A percentile compares a stretch with the other conserved stretches of the same genome.
Conservation (phyloP, 2,329 filamentous ascomycete genomes). For the Phyllachora maydis region DNA sequence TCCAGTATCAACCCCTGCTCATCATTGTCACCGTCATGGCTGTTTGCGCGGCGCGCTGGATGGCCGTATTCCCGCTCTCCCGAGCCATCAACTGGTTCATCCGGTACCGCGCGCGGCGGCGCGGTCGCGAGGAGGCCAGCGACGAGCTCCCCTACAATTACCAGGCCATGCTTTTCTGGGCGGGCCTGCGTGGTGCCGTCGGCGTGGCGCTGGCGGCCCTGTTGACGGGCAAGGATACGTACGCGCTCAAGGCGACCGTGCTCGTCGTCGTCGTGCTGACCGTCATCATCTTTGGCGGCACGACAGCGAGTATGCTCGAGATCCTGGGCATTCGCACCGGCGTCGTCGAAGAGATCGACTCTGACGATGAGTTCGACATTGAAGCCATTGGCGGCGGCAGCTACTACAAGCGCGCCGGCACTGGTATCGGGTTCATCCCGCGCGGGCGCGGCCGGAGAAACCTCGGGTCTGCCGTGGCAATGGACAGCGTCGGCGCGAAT, state of each 20-base stretch:
- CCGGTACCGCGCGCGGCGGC: conserved; percentile 59
- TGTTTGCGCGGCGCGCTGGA: conserved; percentile 81
- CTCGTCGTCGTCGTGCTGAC: conserved; percentile 92
- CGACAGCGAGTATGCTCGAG: conserved; percentile 91
- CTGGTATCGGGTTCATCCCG: conserved; percentile 58
- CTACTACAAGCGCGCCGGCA: conserved; percentile 63
- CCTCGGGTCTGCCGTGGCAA: conserved; percentile 33
- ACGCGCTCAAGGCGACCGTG: conserved; percentile 80
- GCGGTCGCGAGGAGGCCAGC: conserved; percentile 53
- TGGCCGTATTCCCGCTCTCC: conserved; percentile 85
- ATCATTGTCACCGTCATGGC: conserved; percentile 84
- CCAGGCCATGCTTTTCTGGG: conserved; percentile 99
- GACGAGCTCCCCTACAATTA: conserved; percentile 90
- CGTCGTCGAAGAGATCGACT: conserved; percentile 91
- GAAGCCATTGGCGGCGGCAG: conserved; percentile 52
- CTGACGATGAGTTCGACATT: conserved; percentile 96
- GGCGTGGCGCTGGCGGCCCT: conserved; percentile 87
- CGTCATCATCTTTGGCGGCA: conserved; percentile 96
- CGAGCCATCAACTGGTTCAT: conserved; percentile 83
- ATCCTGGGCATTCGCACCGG: conserved; percentile 93
- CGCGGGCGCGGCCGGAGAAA: conserved; percentile 36
- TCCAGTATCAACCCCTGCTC: conserved; percentile 84
- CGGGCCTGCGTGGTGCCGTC: conserved; percentile 82
- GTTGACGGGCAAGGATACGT: conserved; percentile 61
- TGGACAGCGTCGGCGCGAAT: conserved; percentile 22